Evolutionary conservation across 1,284 basidiomycete genomes (phyloP), one percentile per base, ranked within the genome.

Genomic region (Microbotryum intermedium): DNA sequence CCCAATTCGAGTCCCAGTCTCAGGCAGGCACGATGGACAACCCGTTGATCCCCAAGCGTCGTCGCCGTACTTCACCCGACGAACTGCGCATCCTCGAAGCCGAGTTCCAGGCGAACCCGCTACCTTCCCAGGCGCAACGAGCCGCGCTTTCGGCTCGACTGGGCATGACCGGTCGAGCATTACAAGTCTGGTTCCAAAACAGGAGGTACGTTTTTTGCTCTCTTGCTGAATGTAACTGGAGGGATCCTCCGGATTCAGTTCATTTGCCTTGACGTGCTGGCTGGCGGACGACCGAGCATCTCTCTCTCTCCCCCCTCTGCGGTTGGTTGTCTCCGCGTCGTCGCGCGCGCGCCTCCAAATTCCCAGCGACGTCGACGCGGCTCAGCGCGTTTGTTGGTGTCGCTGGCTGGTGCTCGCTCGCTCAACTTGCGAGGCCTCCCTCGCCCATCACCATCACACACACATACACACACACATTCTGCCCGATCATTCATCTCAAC

Each of bases 1-100:
- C n/a, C n/a, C 34, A 39, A 2, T 8, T 3, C 11, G 11, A 39
- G 34, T 39, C 34, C 11, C 34, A 39, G 34, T 39, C 34, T 11
- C 10, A 39, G 34, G 34, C 21, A 2, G 61, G 62, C 44, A 64
- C 62, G 7, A 30, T 16, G 5, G 57, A 62, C 39, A 59, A 67
- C 50, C 66, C 66, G 23, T 50, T 67, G 26, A 65, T 67, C 42
- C 66, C 67, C 16, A 66, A 66, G 26, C 55, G 60, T 7, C 57
- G 67, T 26, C 54, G 68, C 9, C 61, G 69, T 4, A 66, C 70
- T 5, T 71, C 72, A 1, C 62, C 70, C 30, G 58, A 73, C 23
- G 64, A 72, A 5, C 64, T 70, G 20, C 73, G 74, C 53, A 52
- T 67, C 20, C 67, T 71, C 57, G 70, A 71, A 46, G 21, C 47